Evolutionary conservation across 805 yeast species (phyloP).

Genomic region (Wickerhamiella brachini): DNA sequence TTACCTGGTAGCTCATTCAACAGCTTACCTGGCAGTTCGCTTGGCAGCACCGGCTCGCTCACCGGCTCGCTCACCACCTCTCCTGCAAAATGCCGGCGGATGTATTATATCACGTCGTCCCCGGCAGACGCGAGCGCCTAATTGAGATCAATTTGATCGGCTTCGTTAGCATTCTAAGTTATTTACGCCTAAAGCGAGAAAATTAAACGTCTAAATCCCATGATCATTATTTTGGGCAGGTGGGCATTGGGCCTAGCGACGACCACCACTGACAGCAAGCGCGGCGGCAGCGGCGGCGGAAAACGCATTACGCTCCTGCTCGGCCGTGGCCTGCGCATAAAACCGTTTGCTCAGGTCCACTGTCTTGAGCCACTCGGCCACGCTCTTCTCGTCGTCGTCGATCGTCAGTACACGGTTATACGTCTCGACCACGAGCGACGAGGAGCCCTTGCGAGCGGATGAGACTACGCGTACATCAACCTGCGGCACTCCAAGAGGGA

Average conservation of each 20-base stretch:
- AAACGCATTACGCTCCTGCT: conserved; percentile 21
- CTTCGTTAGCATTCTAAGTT: neutral
- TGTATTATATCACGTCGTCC: neutral
- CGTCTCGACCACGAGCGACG: conserved; percentile 23
- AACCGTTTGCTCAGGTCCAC: conserved; percentile 21
- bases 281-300: conserved; percentile 26
- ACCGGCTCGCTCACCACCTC: neutral
- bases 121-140: neutral
- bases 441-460: conserved; percentile 16
- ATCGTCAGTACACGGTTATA: conserved; percentile 23
- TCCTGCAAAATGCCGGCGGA: neutral
- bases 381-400: conserved; percentile 21
- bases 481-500: conserved; percentile 24
- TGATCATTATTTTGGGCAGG: neutral
- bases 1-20: no score
- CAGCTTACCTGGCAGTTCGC: no score
- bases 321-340: conserved; percentile 19
- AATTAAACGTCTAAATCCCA: neutral
- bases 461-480: conserved; percentile 23
- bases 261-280: conserved; percentile 18
- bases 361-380: conserved; percentile 23
- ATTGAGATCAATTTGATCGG: neutral
- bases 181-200: neutral
- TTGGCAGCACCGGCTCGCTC: no score
- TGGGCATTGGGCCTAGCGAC: neutral